phyloP scores from a whole-genome alignment of 192 early-diverging fungal species.

The Coemansia pectinata region DNA sequence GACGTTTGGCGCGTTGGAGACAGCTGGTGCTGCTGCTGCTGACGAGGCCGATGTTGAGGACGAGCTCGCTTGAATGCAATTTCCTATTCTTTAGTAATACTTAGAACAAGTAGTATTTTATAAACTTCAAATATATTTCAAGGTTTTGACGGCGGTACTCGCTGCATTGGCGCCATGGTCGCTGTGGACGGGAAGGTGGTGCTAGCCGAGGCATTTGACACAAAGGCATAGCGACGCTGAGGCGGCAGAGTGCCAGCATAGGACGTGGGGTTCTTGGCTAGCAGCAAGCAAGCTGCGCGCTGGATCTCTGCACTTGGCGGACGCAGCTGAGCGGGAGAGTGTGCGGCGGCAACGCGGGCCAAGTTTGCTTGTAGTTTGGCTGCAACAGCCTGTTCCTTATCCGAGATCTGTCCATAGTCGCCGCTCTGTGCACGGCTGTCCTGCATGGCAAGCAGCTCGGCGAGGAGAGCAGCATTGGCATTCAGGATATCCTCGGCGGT shows the following conservation, averaged over 20 bases:
- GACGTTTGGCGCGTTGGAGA: constrained; percentile 78
- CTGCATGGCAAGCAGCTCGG: constrained; percentile 31
- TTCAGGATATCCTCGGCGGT: constrained; percentile 32
- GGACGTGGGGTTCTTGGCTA: constrained; percentile 14
- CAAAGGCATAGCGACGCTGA: constrained; percentile 44
- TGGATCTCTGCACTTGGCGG: constrained; percentile 37
- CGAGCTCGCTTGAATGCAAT: constrained; percentile 40
- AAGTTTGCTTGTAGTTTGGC: constrained; percentile 28
- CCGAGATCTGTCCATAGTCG: constrained; percentile 23
- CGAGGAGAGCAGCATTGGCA: constrained; percentile 29
- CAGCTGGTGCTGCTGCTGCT: constrained; percentile 14
- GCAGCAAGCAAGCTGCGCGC: constrained; percentile 23
- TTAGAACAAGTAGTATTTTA: background rate
- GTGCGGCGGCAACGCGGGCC: constrained; percentile 20
- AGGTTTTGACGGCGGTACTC: background rate
- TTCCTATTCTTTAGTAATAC: background rate
- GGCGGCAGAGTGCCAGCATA: constrained; percentile 48
- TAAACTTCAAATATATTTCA: background rate
- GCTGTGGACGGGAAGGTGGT: constrained; percentile 27
- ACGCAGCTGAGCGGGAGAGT: constrained; percentile 21
- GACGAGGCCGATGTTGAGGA: constrained; percentile 47
- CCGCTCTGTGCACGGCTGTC: constrained; percentile 28
- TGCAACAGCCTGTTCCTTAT: constrained; percentile 32
- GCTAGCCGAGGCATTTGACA: constrained; percentile 31
- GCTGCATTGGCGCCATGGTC: constrained; percentile 43